Evolutionary conservation across 2,329 filamentous ascomycete genomes (phyloP), one percentile per base, ranked within the genome.

Genomic region (Zymoseptoria ardabiliae): DNA sequence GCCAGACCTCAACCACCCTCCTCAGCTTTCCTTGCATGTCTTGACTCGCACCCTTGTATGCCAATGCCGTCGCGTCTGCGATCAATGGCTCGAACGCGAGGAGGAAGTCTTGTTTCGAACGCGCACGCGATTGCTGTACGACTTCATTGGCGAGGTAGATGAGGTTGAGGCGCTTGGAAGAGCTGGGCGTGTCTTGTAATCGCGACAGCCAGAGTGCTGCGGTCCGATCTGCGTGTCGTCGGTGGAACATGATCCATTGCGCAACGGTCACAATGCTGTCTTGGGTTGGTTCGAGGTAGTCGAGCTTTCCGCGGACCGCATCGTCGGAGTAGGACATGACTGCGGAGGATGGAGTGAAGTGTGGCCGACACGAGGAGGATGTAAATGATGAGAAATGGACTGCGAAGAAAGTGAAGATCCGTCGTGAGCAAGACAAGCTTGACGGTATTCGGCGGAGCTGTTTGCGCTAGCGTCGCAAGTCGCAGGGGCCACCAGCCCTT

Each of bases 211-310:
- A 99, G 56, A 97, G 83, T 72, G 93, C 87, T 20, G 91, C 92
- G 20, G 93, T 97, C 63, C 90, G 86, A 67, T 96, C 90, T 57
- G 95, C 93, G 76, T 97, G 90, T 73, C 94, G 87, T 74, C 91
- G 88, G 77, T 99, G 93, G 74, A 99, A 99, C 88, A 99, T 95
- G 63, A 99, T 94, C 95, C 95, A 99, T 85, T 97, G 93, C 59
- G 94, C 91, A 63, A 96, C 92, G 41, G 90, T 93, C 62, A 96
- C 85, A 71, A 99, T 97, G 76, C 91, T 95, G 73, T 99, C 94
- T 74, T 99, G 93, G 10, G 91, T 96, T 77, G 99, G 95, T 76
- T 96, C 97, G 63, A 99, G 84, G 50, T 91, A 90, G 30, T 92
- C 95, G 57, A 99, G 87, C 79, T 97, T 97, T 57, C 93, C 91